A percentile compares a stretch with the other conserved stretches of the same genome.
phyloP scores from a whole-genome alignment of 305 asterid species.

The Fraxinus paxiana region DNA sequence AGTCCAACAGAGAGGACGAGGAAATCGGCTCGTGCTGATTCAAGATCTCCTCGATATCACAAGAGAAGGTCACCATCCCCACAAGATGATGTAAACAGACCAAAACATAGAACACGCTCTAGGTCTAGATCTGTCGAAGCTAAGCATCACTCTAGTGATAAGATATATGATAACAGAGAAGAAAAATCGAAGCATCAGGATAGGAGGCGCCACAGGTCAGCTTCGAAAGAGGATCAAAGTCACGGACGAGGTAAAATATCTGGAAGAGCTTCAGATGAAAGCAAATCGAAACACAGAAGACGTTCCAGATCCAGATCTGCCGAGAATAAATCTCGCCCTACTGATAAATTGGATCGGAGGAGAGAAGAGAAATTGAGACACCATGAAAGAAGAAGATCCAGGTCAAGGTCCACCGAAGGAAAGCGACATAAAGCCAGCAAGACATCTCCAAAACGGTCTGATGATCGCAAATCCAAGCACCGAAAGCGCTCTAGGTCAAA shows the following conservation, averaged over 20 bases:
- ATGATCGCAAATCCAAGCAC: conserved; percentile 55
- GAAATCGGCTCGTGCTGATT: conserved; percentile 50
- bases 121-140: conserved; percentile 68
- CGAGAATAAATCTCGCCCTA: conserved; percentile 48
- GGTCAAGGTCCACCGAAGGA: conserved; percentile 62
- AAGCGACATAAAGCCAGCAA: conserved; percentile 47
- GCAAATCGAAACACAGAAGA: conserved; percentile 49
- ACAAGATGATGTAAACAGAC: conserved; percentile 51
- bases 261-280: conserved; percentile 49
- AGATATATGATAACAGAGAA: conserved; percentile 37
- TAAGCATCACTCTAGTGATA: conserved; percentile 47
- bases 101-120: conserved; percentile 58
- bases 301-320: conserved; percentile 59
- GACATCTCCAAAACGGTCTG: conserved; percentile 41
- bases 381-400: conserved; percentile 47
- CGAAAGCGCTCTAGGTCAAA: conserved; percentile 54
- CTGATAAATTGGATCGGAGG: conserved; percentile 49
- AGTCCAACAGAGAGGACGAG: conserved; percentile 53
- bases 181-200: conserved; percentile 48
- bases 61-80: conserved; percentile 62
- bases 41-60: conserved; percentile 63
- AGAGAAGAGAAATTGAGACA: conserved; percentile 58
- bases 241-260: conserved; percentile 37
- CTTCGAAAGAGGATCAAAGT: conserved; percentile 45
- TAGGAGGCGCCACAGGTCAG: conserved; percentile 54